Percentiles rank a stretch among this genome's conserved stretches.
These are phyloP conservation scores for Hymenoscyphus scutula DNA, from an alignment of 2,329 filamentous ascomycete genomes.

Conservation along the genomic window DNA sequence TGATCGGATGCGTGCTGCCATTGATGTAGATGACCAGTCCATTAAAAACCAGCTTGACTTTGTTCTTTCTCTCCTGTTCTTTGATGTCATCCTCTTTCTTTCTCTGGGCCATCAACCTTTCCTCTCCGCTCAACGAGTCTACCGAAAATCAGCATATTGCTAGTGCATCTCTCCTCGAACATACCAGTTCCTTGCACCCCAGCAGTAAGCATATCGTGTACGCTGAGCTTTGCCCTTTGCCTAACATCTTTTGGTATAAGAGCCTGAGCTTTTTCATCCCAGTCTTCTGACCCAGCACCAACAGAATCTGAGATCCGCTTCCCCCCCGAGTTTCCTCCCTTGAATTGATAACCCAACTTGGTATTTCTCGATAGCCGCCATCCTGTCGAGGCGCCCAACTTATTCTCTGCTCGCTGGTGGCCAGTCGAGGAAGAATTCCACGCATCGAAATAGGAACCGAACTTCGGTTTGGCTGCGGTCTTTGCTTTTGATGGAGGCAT, in stretches of 20 bases:
- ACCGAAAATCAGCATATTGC: slow-evolving; percentile 1
- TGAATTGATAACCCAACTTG: slow-evolving; percentile 71
- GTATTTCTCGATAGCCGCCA: slow-evolving; percentile 70
- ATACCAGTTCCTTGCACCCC: slow-evolving; percentile 40
- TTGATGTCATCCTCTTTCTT: slow-evolving; percentile 52
- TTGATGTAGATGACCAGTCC: slow-evolving; percentile 80
- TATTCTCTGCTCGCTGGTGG: slow-evolving; percentile 73
- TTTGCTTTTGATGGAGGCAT: slow-evolving; percentile 15
- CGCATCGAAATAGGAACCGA: slow-evolving; percentile 55
- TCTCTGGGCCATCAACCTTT: slow-evolving; percentile 36
- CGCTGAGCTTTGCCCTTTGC: slow-evolving; percentile 39
- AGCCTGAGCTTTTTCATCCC: slow-evolving; percentile 44
- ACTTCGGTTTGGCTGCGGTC: slow-evolving; percentile 38
- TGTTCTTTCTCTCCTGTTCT: slow-evolving; percentile 37
- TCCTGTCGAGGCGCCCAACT: slow-evolving; percentile 57
- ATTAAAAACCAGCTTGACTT: slow-evolving; percentile 55
- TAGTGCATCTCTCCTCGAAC: neutral
- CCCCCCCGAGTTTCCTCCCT: slow-evolving; percentile 54
- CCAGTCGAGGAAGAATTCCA: slow-evolving; percentile 75
- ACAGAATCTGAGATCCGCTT: slow-evolving; percentile 62
- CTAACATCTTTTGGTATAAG: slow-evolving; percentile 44
- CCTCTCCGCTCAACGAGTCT: slow-evolving; percentile 19
- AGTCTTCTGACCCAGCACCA: slow-evolving; percentile 60
- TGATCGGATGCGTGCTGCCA: slow-evolving; percentile 74
- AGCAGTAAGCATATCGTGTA: slow-evolving; percentile 51